Evolutionary conservation across 2,329 filamentous ascomycete genomes (phyloP), one percentile per base, ranked within the genome.

Genomic region (Cryphonectria carpinicola): DNA sequence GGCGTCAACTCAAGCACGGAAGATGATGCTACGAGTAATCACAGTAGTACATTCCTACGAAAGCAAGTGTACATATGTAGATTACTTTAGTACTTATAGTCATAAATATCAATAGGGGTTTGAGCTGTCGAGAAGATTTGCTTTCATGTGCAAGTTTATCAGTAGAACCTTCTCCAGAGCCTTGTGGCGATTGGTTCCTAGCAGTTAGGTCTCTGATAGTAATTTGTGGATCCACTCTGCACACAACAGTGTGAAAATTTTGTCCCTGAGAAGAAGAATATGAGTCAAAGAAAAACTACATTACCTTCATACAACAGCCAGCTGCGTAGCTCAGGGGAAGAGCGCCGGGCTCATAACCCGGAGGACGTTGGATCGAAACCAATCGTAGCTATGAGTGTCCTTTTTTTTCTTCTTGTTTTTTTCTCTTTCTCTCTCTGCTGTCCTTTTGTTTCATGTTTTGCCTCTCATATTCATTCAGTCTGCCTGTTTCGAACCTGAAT

Each of bases 281-380:
- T 68, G 56, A 68, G 66, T 67, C 66, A 62, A 28, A 52, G 19
- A 52, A 63, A 25, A 22, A n/a, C 6, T 10, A 14, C 49, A n/a
- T 14, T 6, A 35, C 0, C 28, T 28, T 32, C 22, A 10, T 32
- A 52, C 14, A 4, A 61, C 32, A 60, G 19, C 43, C 43, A 72
- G 68, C 68, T 68, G 56, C 71, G 67, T 72, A 68, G 71, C 71
- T 72, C 70, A 72, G 70, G 68, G 70, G 70, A 70, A 72, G 70
- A 72, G 70, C 71, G 71, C 71, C 71, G 71, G 71, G 71, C 71
- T 72, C 71, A 72, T 72, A 72, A 72, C 71, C 71, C 71, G 71
- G 71, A 72, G 71, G 71, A 68, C 71, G 68, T 66, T 70, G 71
- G 71, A 72, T 72, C 71, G 71, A 72, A 72, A 72, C 71, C 71